Evolutionary conservation across 257 asterid species (phyloP), one percentile per base, ranked within the genome.

Genomic region (Marsdenia floribunda): DNA sequence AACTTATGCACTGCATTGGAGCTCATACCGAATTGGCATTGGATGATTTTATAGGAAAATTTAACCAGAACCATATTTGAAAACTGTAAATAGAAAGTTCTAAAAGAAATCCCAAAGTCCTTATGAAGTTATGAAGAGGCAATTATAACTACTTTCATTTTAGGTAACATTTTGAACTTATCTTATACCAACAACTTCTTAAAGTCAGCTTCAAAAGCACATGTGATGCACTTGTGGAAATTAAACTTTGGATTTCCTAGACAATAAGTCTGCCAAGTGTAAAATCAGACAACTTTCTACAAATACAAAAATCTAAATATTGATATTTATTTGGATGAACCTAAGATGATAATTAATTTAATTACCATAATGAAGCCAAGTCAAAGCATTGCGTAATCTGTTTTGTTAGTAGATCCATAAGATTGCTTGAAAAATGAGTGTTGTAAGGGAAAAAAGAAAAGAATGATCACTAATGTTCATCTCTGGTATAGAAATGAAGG

Each of bases 151-250:
- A 16, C 19, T 9, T 35, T 29, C 2, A 6, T 52, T 2, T 44
- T 16, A 44, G 16, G 19, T 49, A 18, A 11, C 24, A 63, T 19
- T 73, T 50, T 49, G 42, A 38, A 58, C 38, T 79, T 79, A 78
- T 82, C 84, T 83, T 53, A 83, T 83, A 26, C 86, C 86, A 29
- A 83, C 86, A 50, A 83, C 86, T 74, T 83, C 68, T 74, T 83
- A 44, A 77, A 83, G 73, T 83, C 86, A 4, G 80, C 82, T 77
- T 83, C 86, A 53, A 80, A 77, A 33, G 81, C 86, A 58, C 84
- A 78, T 14, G 76, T 81, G 75, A 83, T 80, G 68, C 77, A 83
- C 78, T 77, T 83, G 80, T 83, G 76, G 58, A 83, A 83, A 54
- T 80, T 59, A 63, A 73, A 83, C 69, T 74, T 80, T 6, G 80